Base-by-base conservation (phyloP, 2,329 filamentous ascomycete genomes). In the Hansfordia pulvinata region DNA sequence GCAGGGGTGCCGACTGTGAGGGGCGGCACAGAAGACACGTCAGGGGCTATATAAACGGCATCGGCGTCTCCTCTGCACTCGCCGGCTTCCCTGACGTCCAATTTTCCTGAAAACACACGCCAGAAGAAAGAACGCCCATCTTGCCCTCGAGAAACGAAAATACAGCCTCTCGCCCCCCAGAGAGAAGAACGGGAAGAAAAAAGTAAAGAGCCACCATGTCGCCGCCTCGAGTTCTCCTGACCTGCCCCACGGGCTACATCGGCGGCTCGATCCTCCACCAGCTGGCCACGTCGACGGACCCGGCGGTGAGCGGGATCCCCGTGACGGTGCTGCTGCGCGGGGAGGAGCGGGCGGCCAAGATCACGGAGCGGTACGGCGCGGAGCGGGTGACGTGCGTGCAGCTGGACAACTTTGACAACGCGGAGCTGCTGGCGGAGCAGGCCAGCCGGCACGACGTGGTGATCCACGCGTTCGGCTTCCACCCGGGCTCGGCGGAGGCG, bases 381-480 rank as follows among this genome's bases (percentile, higher is more conserved):
- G 10, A 27, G 6, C 33, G 30, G 12, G 28, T 38, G n/a, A 16
- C 15, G n/a, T 26, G 22, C 2, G 22, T 35, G 2, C 20, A 18
- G 3, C 29, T 35, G 28, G 19, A 14, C 4, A 28, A 29, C 20
- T 31, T 33, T 22, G 35, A 37, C 29, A 35, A 40, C 12, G 25
- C 24, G 1, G 23, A 11, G 7, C 13, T 25, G 10, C 18, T 38
- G 5, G 18, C 18, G 9, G 16, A 27, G 15, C 21, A 37, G 25
- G 33, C 35, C 15, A 25, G 29, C 5, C n/a, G 27, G 9, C 31
- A 39, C 25, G 35, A 40, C 26, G 17, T 54, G 29, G 41, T 59
- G n/a, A 44, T 60, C 28, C 49, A 55, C 32, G 41, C 49, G 8
- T 49, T 48, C 5, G 49, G 47, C 17, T 49, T 40, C 29, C 48